Conservation (phyloP, 345 rosid species). For the Stellera chamaejasme region DNA sequence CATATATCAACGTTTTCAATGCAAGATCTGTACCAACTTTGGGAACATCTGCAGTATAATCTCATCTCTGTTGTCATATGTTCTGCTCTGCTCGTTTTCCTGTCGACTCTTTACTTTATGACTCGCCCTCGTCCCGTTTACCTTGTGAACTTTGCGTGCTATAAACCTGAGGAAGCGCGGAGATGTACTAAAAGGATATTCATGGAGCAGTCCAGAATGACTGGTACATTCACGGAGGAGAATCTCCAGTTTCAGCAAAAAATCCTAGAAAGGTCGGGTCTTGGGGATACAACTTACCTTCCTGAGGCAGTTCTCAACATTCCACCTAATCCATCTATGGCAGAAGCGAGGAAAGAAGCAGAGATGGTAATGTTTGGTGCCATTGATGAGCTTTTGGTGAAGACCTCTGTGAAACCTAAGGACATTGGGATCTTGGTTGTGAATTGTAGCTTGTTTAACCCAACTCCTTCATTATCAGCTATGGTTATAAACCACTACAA, state of each 20-base stretch:
- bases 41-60: slow-evolving; percentile 48
- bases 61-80: slow-evolving; percentile 33
- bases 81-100: slow-evolving; percentile 34
- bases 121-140: slow-evolving; percentile 39
- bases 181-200: slow-evolving; percentile 31
- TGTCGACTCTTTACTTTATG: slow-evolving; percentile 35
- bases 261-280: slow-evolving; percentile 44
- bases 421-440: slow-evolving; percentile 44
- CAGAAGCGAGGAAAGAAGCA: slow-evolving; percentile 43
- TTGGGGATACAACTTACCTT: slow-evolving; percentile 45
- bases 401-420: slow-evolving; percentile 33
- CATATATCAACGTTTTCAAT: slow-evolving; percentile 34
- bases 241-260: slow-evolving; percentile 39
- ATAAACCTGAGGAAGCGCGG: slow-evolving; percentile 32
- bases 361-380: slow-evolving; percentile 46
- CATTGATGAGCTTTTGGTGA: slow-evolving; percentile 35
- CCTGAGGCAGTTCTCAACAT: slow-evolving; percentile 30
- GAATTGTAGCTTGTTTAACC: slow-evolving; percentile 45
- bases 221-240: slow-evolving; percentile 29
- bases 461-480: slow-evolving; percentile 44
- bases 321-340: slow-evolving; percentile 40
- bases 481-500: slow-evolving; percentile 43
- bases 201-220: slow-evolving; percentile 21
- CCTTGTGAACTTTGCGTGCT: slow-evolving; percentile 36
- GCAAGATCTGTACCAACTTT: slow-evolving; percentile 31